Evolutionary conservation across 192 early-diverging fungal genomes (phyloP).

Genomic region (Podila verticillata): DNA sequence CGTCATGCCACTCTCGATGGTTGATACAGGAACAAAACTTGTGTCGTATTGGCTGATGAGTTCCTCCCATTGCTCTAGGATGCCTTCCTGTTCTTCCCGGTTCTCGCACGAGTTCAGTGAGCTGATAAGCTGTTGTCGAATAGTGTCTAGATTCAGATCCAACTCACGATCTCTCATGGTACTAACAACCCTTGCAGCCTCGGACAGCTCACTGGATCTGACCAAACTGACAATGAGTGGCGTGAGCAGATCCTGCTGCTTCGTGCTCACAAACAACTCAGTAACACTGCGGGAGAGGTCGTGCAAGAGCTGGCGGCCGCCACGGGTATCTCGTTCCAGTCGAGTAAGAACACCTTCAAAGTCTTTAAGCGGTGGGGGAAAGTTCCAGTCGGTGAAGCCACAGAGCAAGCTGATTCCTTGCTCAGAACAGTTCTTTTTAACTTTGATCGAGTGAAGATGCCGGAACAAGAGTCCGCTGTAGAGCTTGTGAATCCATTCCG

Average conservation of each 20-base stretch:
- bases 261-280: constrained; percentile 19
- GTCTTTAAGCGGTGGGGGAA: neutral
- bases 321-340: neutral
- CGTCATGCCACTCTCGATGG: neutral
- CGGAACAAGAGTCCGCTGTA: constrained; percentile 1
- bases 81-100: neutral
- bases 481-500: neutral
- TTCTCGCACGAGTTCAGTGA: neutral
- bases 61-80: constrained; percentile 28
- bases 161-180: constrained; percentile 17
- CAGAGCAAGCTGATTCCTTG: neutral
- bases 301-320: neutral
- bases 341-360: neutral
- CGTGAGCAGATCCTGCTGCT: neutral
- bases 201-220: neutral
- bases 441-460: neutral
- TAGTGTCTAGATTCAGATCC: neutral
- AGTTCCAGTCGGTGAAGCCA: neutral
- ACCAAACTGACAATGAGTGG: constrained; percentile 22
- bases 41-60: neutral
- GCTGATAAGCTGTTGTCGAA: constrained; percentile 14
- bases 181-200: constrained; percentile 23
- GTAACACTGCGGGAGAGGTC: constrained; percentile 13
- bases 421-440: neutral
- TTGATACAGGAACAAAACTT: neutral